Conservation (phyloP, 2,329 filamentous ascomycete genomes). For the Coniochaeta hoffmannii region DNA sequence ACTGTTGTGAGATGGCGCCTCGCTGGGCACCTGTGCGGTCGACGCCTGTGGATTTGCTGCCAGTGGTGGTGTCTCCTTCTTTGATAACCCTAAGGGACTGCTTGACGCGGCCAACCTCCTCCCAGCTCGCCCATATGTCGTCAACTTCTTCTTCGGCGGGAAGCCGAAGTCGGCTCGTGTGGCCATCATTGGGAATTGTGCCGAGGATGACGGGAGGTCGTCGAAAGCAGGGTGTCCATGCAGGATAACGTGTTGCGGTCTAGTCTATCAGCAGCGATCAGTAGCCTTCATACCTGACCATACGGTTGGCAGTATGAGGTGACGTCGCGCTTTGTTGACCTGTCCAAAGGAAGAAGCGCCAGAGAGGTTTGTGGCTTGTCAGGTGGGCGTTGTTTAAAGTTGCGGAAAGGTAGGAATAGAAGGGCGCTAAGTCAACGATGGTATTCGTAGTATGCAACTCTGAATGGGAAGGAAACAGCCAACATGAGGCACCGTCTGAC, state of each 20-base stretch:
- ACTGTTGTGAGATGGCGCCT: background rate
- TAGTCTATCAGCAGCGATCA: background rate
- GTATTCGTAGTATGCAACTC: background rate
- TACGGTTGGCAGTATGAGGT: background rate
- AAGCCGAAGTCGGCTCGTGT: constrained; percentile 12
- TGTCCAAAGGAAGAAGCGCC: background rate
- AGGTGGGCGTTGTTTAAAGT: background rate
- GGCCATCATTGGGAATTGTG: constrained; percentile 10
- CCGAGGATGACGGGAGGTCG: background rate
- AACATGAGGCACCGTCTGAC: too few species aligned
- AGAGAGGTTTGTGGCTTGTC: background rate
- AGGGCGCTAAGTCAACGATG: background rate
- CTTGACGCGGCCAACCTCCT: constrained; percentile 12
- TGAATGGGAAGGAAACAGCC: background rate
- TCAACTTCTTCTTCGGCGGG: constrained; percentile 19
- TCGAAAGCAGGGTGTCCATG: background rate
- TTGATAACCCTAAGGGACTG: background rate
- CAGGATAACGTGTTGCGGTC: background rate
- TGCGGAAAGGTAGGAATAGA: background rate
- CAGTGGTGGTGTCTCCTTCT: background rate
- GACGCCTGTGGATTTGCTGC: background rate
- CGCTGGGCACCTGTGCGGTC: background rate
- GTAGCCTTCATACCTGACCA: background rate
- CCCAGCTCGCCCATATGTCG: constrained; percentile 21
- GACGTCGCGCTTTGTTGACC: background rate